Evolutionary conservation across 495 filamentous ascomycete genomes (phyloP), one percentile per base, ranked within the genome.

Genomic region (Podospora tetraspora): DNA sequence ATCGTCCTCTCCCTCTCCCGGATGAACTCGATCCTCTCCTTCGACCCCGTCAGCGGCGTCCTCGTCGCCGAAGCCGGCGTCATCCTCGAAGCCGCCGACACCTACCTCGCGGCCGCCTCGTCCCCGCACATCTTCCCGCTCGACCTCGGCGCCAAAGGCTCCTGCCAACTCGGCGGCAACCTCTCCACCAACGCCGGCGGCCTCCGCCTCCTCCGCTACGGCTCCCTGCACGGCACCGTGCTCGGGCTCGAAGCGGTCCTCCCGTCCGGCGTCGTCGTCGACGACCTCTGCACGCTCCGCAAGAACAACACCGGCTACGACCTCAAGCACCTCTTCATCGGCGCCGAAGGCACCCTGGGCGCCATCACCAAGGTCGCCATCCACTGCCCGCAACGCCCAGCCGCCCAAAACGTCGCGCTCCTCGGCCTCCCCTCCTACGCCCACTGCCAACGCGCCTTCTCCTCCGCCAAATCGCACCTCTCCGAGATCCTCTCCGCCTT

Each of bases 271-370:
- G 96, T 92, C 13, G 86, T 99, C 66, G 84, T 99, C 16, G 89
- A 99, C 69, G 91, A 97, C 66, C 86, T 99, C 25, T 91, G 86
- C 65, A 92, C 84, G 64, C 80, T 98, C 56, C 89, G 96, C 62
- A 99, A 99, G 83, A 98, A 99, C 84, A 99, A 99, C 80, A 99
- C 65, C 9, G 95, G 95, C 24, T 98, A 97, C 78, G 95, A 98
- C 75, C 80, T 99, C 58, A 99, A 99, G 84, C 95, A 99, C 79
- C 86, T 99, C 24, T 97, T 98, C 78, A 96, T 99, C 70, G 95
- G 95, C 23, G 88, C 88, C 24, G 95, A 99, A 77, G 95, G 95
- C 23, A 98, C 95, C 9, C 89, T 99, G 68, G 95, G 95, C 60
- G 89, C 98, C 73, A 90, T 99, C 70, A 99, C 95, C 22, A 92